phyloP scores from a whole-genome alignment of 352 stramenopile genomes.

The Globisporangium carolinianum region DNA sequence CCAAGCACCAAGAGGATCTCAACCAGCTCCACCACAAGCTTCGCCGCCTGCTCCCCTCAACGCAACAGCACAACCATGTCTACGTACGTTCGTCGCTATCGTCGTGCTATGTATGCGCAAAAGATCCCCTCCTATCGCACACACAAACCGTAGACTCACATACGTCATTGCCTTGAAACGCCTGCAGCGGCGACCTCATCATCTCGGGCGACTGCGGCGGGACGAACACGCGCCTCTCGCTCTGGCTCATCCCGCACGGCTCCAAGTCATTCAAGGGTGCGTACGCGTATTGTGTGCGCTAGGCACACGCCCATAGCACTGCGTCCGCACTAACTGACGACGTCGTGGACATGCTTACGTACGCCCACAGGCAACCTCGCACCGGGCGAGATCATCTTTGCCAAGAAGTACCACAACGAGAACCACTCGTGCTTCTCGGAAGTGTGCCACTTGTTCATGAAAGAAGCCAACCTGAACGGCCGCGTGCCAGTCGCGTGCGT shows the following conservation, averaged over 20 bases:
- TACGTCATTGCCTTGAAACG: background rate
- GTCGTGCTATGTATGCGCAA: background rate
- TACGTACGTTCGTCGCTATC: background rate
- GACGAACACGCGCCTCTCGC: conserved; percentile 94
- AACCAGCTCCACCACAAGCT: background rate
- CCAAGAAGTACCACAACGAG: conserved; percentile 85
- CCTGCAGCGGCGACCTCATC: conserved; percentile 57
- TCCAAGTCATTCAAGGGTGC: conserved; percentile 48
- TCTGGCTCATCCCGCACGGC: conserved; percentile 73
- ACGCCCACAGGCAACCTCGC: conserved; percentile 43
- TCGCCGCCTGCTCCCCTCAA: background rate
- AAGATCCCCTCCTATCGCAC: background rate
- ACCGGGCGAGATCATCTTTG: conserved; percentile 76
- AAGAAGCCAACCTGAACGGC: conserved; percentile 81
- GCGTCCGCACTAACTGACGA: background rate
- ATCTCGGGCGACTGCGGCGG: conserved; percentile 94
- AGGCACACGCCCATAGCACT: no score
- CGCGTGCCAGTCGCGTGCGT: conserved; percentile 58
- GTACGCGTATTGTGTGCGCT: conserved; percentile 1
- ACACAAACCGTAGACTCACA: background rate
- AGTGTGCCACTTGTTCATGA: conserved; percentile 91
- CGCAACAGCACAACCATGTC: background rate
- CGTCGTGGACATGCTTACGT: conserved; percentile 1
- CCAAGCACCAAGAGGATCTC: background rate
- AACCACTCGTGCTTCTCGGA: conserved; percentile 76